These are phyloP conservation scores for Aspergillus sclerotioniger DNA, from an alignment of 495 filamentous ascomycete species.

Conservation along the genomic window DNA sequence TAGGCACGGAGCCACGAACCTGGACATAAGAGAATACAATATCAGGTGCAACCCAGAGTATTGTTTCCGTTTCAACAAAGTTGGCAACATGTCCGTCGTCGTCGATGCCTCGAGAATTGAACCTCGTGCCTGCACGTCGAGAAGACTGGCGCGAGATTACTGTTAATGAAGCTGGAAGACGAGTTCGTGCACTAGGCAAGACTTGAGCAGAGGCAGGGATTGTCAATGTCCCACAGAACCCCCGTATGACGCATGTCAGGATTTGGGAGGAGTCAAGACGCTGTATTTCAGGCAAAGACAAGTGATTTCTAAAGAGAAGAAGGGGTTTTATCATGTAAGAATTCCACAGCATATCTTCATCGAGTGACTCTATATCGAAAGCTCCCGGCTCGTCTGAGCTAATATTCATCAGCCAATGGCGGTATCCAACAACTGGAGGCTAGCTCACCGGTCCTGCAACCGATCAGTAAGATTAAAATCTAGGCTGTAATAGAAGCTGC, in stretches of 20 bases:
- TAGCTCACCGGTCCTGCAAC: conserved; percentile 78
- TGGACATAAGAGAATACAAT: conserved; percentile 93
- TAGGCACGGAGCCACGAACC: conserved; percentile 84
- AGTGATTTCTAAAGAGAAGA: conserved; percentile 78
- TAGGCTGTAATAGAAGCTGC: conserved; percentile 97
- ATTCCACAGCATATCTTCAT: conserved; percentile 94
- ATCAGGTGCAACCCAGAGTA: conserved; percentile 67
- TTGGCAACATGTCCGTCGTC: conserved; percentile 97
- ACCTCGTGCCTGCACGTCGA: conserved; percentile 86
- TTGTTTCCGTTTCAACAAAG: conserved; percentile 70
- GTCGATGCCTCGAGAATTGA: conserved; percentile 94
- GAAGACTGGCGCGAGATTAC: conserved; percentile 91
- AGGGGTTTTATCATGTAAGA: conserved; percentile 95
- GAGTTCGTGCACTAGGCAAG: conserved; percentile 47
- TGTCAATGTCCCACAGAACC: conserved; percentile 80
- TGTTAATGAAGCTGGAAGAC: conserved; percentile 79
- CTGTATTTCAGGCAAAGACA: conserved; percentile 67
- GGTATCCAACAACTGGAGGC: conserved; percentile 1
- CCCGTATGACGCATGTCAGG: conserved; percentile 89
- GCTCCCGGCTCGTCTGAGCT: conserved; percentile 50
- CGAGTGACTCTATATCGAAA: conserved; percentile 79
- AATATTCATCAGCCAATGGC: conserved; percentile 46
- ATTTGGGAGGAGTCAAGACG: conserved; percentile 82
- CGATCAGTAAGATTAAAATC: conserved; percentile 96
- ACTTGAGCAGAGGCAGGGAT: conserved; percentile 67